Conservation (phyloP, 345 rosid genomes). For the Chamaenerion angustifolium region DNA sequence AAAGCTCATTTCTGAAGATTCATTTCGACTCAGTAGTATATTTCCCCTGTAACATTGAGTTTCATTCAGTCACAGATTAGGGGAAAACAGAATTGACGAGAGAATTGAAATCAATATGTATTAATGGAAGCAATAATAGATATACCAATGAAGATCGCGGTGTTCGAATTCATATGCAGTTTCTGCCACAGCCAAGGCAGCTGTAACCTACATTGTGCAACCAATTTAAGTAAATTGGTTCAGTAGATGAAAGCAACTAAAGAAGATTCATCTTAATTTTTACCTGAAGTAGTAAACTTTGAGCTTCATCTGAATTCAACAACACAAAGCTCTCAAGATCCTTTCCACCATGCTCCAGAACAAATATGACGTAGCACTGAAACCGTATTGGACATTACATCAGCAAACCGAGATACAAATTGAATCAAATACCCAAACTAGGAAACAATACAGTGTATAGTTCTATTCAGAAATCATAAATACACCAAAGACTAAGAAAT, state of each 20-base stretch:
- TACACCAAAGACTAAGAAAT: too few relatives aligned
- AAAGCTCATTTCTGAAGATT: slow-evolving; percentile 30
- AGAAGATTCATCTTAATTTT: slow-evolving; percentile 1
- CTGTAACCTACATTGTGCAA: slow-evolving; percentile 51
- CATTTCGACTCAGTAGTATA: slow-evolving; percentile 61
- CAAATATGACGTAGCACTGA: slow-evolving; percentile 79
- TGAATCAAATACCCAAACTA: not conserved
- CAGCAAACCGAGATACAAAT: not conserved
- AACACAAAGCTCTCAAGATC: slow-evolving; percentile 93
- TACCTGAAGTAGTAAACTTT: slow-evolving; percentile 79
- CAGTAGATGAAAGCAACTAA: not conserved
- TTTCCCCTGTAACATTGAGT: slow-evolving; percentile 54
- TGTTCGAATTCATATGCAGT: slow-evolving; percentile 92
- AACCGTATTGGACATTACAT: slow-evolving; percentile 8
- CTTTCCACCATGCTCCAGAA: slow-evolving; percentile 88
- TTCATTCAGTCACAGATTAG: slow-evolving; percentile 1
- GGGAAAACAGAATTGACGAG: slow-evolving; percentile 1
- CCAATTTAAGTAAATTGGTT: not conserved
- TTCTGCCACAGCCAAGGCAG: slow-evolving; percentile 88
- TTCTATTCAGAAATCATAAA: too few relatives aligned
- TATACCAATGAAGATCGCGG: slow-evolving; percentile 82
- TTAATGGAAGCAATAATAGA: not conserved
- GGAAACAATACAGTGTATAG: too few relatives aligned
- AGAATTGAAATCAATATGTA: not conserved
- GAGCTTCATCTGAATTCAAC: slow-evolving; percentile 63